Percentiles rank a stretch among this genome's conserved stretches.
phyloP scores from a whole-genome alignment of 2,329 filamentous ascomycete species.

The Nothophaeocryptopus gaeumannii region DNA sequence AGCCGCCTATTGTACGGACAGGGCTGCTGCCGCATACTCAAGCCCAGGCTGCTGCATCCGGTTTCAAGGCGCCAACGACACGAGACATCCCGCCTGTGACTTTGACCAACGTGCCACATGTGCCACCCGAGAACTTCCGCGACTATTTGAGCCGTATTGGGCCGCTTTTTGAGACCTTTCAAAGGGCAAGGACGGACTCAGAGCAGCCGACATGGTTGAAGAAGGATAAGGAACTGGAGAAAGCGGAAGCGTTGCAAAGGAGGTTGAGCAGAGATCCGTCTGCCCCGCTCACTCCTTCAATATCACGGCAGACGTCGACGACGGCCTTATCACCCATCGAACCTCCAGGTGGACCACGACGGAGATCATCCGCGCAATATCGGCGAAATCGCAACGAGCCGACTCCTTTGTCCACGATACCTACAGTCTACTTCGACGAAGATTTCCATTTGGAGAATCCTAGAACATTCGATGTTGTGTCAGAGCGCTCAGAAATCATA shows the following conservation, averaged over 20 bases:
- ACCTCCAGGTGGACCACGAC: slow-evolving; percentile 44
- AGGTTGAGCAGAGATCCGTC: slow-evolving; percentile 37
- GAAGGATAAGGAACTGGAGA: slow-evolving; percentile 43
- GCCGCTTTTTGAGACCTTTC: slow-evolving; percentile 82
- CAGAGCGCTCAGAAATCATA: slow-evolving; percentile 95
- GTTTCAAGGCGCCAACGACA: slow-evolving; percentile 70
- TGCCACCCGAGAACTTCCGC: slow-evolving; percentile 77
- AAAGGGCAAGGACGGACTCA: slow-evolving; percentile 74
- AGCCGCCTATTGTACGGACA: slow-evolving; percentile 84
- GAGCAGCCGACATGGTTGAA: slow-evolving; percentile 54
- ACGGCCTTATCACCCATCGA: slow-evolving; percentile 46
- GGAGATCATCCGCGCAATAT: slow-evolving; percentile 50
- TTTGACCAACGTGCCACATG: slow-evolving; percentile 78
- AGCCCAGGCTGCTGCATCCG: slow-evolving; percentile 62
- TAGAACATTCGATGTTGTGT: slow-evolving; percentile 92
- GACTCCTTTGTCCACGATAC: slow-evolving; percentile 87
- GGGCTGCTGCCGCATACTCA: slow-evolving; percentile 77
- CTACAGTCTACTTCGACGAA: slow-evolving; percentile 89
- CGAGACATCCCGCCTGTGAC: slow-evolving; percentile 91
- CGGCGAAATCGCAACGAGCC: slow-evolving; percentile 67
- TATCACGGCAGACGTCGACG: slow-evolving; percentile 42
- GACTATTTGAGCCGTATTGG: slow-evolving; percentile 84
- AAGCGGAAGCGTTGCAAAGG: slow-evolving; percentile 48
- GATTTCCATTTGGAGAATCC: slow-evolving; percentile 95
- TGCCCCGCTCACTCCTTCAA: slow-evolving; percentile 33